These are phyloP conservation scores for Apophysomyces ossiformis DNA, from an alignment of 371 early-diverging fungal species.

Conservation along the genomic window DNA sequence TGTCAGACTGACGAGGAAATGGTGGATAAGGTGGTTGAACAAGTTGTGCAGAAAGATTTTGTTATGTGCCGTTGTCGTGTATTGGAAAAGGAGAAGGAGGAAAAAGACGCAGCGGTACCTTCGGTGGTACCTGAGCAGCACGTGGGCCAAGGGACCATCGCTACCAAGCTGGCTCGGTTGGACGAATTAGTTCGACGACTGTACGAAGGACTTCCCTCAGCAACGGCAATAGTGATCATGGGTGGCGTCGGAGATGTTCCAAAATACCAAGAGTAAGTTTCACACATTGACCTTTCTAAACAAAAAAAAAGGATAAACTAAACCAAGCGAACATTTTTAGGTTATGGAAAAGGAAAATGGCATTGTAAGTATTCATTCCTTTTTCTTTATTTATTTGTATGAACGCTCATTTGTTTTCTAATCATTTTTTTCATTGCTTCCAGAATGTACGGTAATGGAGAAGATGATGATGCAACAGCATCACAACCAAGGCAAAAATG, in stretches of 20 bases:
- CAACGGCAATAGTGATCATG: slow-evolving; percentile 52
- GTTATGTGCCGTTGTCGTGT: slow-evolving; percentile 32
- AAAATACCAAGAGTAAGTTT: slow-evolving; percentile 38
- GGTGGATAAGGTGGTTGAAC: slow-evolving; percentile 30
- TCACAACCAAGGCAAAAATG: slow-evolving; percentile 4
- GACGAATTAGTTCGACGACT: slow-evolving; percentile 47
- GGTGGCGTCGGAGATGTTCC: slow-evolving; percentile 58
- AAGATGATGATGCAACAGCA: background rate
- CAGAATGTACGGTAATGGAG: slow-evolving; percentile 11
- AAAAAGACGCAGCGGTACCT: slow-evolving; percentile 4
- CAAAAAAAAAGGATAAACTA: background rate
- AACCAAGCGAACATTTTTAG: background rate
- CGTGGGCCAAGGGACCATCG: background rate
- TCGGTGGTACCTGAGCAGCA: slow-evolving; percentile 14
- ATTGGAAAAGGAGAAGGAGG: slow-evolving; percentile 3
- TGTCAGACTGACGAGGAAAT: slow-evolving; percentile 34
- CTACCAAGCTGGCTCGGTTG: slow-evolving; percentile 24
- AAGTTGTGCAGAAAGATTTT: slow-evolving; percentile 29
- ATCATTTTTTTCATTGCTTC: no score
- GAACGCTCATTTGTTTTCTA: no score
- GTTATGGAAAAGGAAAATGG: slow-evolving; percentile 5
- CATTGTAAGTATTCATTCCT: background rate
- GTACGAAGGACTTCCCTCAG: slow-evolving; percentile 42
- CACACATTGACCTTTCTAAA: background rate
- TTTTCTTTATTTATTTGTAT: background rate